Conservation (phyloP, 345 rosid genomes). For the Cardamine occulta region DNA sequence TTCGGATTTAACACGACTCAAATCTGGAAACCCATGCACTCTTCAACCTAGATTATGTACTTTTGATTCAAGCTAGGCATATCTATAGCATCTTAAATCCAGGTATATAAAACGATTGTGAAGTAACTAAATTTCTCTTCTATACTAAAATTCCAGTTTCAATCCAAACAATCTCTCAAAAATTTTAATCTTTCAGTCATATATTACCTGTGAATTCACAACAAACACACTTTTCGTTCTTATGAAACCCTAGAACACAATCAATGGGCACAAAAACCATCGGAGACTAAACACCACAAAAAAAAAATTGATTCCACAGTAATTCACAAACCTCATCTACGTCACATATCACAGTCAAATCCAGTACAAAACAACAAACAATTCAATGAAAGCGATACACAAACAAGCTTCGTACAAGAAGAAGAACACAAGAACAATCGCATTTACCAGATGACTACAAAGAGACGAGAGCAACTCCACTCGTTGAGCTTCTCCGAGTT, state of each 20-base stretch:
- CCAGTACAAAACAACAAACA: conserved; percentile 12
- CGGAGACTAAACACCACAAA: conserved; percentile 29
- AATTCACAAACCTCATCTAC: conserved; percentile 27
- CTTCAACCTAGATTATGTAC: conserved; percentile 7
- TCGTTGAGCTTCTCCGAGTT: conserved; percentile 29
- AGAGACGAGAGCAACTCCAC: conserved; percentile 14
- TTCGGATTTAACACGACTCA: conserved; percentile 32
- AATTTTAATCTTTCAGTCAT: neutral
- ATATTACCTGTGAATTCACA: conserved; percentile 13
- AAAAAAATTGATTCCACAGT: conserved; percentile 30
- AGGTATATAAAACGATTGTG: conserved; percentile 7
- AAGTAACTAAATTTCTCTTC: conserved; percentile 13
- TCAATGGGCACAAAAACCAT: conserved; percentile 23
- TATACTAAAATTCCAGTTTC: neutral
- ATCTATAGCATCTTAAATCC: conserved; percentile 22
- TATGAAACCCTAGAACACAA: conserved; percentile 42
- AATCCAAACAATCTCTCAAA: conserved; percentile 22
- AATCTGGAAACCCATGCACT: conserved; percentile 39
- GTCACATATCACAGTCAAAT: conserved; percentile 26
- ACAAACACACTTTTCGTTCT: neutral
- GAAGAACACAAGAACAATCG: conserved; percentile 34
- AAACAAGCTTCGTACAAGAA: conserved; percentile 15
- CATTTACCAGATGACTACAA: conserved; percentile 34
- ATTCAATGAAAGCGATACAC: conserved; percentile 23
- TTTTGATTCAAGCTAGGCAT: neutral